Evolutionary conservation across 2,329 filamentous ascomycete species (phyloP).

Genomic region (Exophiala alcalophila): DNA sequence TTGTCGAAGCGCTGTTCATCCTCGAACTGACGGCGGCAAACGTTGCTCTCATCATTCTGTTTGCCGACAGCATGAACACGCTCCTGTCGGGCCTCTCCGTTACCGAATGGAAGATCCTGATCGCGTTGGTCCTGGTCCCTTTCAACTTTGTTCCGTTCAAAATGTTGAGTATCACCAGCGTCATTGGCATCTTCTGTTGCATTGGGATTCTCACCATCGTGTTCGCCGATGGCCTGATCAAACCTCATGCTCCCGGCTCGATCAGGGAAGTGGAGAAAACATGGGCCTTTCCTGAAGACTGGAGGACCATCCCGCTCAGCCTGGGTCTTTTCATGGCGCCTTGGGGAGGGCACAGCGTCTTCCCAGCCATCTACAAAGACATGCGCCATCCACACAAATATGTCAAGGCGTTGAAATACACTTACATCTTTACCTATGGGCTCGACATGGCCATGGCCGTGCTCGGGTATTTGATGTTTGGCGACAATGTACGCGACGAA

Average conservation of each 20-base stretch:
- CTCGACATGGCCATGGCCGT: constrained; percentile 80
- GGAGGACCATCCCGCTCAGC: constrained; percentile 80
- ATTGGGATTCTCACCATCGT: constrained; percentile 84
- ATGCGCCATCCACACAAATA: constrained; percentile 84
- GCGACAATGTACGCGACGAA: constrained; percentile 79
- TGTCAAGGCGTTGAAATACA: constrained; percentile 67
- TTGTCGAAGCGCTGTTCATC: constrained; percentile 81
- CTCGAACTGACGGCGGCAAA: constrained; percentile 83
- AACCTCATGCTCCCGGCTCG: constrained; percentile 74
- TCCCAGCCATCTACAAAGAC: constrained; percentile 79
- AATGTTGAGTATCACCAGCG: constrained; percentile 82
- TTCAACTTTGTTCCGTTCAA: constrained; percentile 82
- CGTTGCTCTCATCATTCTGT: constrained; percentile 87
- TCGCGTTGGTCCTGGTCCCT: constrained; percentile 72
- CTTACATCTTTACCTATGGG: constrained; percentile 82
- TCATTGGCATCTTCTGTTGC: constrained; percentile 87
- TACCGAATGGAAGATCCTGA: constrained; percentile 79
- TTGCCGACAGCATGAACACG: constrained; percentile 80
- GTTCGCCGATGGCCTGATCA: constrained; percentile 80
- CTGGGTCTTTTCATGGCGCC: constrained; percentile 87
- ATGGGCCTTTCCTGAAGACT: constrained; percentile 78
- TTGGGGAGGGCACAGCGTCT: constrained; percentile 70
- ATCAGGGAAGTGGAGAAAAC: constrained; percentile 76
- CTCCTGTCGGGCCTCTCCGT: constrained; percentile 69
- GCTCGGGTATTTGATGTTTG: constrained; percentile 90